Base-by-base conservation (phyloP, 768 basidiomycete species). In the Rhizopogon roseolus region DNA sequence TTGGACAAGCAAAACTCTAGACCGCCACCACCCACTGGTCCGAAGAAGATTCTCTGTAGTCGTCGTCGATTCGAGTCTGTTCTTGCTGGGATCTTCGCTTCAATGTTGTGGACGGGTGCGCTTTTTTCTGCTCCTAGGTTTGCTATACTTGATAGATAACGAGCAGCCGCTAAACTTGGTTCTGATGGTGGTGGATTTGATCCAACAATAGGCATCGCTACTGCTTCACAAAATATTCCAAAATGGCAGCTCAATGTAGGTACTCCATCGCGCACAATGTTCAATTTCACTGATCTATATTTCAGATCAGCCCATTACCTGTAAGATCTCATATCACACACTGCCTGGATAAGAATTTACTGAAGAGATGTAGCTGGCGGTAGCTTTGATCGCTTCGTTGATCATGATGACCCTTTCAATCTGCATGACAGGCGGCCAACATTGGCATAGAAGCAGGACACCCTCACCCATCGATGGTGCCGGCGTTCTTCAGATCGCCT, bases 181-280 rank as follows among this genome's bases (percentile, higher is more conserved):
- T 8, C 52, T 44, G 27, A 1, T 2, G 19, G 41, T 25, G 54
- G 56, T 29, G 60, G 57, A 10, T 55, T 55, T 48, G 50, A 62
- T 4, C 5, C 22, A 2, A 17, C 32, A 4, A 7, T 0, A 22
- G 57, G 57, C 16, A 41, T 41, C 39, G 49, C 38, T 28, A 39
- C 27, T 34, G 54, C 51, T 2, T 50, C 41, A 10, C 53, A 49
- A 3, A 36, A 48, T 13, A 39, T 40, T 3, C 46, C 28, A 28
- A 2, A 49, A 29, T 58, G 48, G 57, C 58, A 50, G 25, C 27
- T 61, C 25, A 55, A 53, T 53, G 60, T 61, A 10, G 43, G 60
- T 36, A 9, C 14, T 17, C n/a, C 28, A 50, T n/a, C 29, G 7
- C 11, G 16, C 29, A 25, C 8, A 17, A 0, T 10, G 9, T 3